Percentiles rank a stretch among this genome's conserved stretches.
Evolutionary conservation across 306 rosid species (phyloP).

Genomic region (Cucurbita moschata): DNA sequence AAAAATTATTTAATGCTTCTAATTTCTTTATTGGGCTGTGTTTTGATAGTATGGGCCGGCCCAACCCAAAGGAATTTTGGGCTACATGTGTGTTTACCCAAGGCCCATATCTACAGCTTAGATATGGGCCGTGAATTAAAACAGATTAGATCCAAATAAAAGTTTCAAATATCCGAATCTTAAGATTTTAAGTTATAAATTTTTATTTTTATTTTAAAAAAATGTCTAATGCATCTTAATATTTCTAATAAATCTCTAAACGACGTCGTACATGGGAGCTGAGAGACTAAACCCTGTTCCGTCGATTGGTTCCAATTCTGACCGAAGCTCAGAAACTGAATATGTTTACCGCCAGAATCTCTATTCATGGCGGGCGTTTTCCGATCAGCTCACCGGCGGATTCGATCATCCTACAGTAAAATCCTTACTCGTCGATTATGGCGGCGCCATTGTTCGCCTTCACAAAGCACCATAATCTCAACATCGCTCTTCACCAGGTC

Average conservation of each 20-base stretch:
- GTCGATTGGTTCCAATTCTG: background rate
- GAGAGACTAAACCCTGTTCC: background rate
- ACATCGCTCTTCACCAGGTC: conserved; percentile 9
- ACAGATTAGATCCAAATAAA: background rate
- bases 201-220: too few species aligned
- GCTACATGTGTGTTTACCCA: background rate
- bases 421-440: background rate
- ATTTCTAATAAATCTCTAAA: background rate
- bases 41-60: background rate
- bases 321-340: background rate
- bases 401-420: conserved; percentile 7
- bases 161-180: too few species aligned
- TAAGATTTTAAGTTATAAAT: too few species aligned
- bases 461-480: conserved; percentile 6
- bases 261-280: background rate
- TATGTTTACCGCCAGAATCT: background rate
- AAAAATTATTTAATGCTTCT: background rate
- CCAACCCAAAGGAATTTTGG: background rate
- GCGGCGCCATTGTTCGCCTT: background rate
- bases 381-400: conserved; percentile 21
- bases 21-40: background rate
- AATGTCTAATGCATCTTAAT: too few species aligned
- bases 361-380: conserved; percentile 30
- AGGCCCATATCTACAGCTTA: background rate
- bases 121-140: background rate